Base-by-base conservation (phyloP, 768 basidiomycete genomes). In the Asterophora lycoperdoides region DNA sequence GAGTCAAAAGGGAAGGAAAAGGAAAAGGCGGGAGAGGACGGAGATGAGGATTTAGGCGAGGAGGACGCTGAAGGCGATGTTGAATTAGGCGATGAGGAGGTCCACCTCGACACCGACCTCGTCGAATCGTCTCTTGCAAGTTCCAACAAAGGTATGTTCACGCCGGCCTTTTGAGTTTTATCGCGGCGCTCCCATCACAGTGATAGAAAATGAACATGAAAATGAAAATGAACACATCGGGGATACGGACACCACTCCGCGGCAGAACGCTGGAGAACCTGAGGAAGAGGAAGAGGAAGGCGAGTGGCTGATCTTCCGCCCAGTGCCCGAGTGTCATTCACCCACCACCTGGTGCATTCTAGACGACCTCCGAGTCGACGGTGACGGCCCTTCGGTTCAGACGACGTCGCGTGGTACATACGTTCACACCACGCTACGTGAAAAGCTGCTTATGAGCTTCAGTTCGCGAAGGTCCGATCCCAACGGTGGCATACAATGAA, bases 401-500 rank as follows among this genome's bases (percentile, higher is more conserved):
- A n/a, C n/a, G n/a, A n/a, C n/a, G n/a, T 44, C 44, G 38, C 36
- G 43, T 30, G 58, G 55, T 59, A 59, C 37, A 30, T 52, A 23
- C 10, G 30, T 54, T 51, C 39, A 47, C 50, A 23, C 51, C 51
- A 51, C 53, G 23, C 52, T 59, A 39, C 53, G 55, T 39, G 49
- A 52, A 10, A 46, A 48, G 51, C 51, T 59, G 55, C 55, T 59
- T 41, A 54, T 59, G 55, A 59, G 58, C 55, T 59, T 56, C 51
- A 55, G 50, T 54, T 49, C 53, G 48, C 49, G 54, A 44, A 58
- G 51, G 34, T 41, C 29, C 36, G 42, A 40, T 46, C 11, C 46
- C 50, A 23, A 20, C 30, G 17, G 28, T 13, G 29, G 18, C 37
- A 14, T 41, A 32, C 15, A 43, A 36, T 51, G 57, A 56, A n/a